Base-by-base conservation (phyloP, 768 basidiomycete genomes). In the Termitomyces eurrhizus region DNA sequence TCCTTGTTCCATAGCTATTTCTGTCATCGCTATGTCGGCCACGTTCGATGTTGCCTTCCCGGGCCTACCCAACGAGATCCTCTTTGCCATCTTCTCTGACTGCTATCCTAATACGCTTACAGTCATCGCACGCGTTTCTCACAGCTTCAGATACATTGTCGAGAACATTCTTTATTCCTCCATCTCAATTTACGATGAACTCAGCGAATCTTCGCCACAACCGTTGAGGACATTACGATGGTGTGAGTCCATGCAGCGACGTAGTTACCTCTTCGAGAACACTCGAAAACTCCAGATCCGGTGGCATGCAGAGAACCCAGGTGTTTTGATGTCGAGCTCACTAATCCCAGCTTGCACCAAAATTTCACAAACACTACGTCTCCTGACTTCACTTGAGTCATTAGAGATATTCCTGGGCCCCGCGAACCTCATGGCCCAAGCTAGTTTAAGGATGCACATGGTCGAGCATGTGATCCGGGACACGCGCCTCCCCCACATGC, bases 111-210 rank as follows among this genome's bases (percentile, higher is more conserved):
- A 70, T 33, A 68, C 70, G 7, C 80, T 87, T 59, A 71, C 75
- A 42, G 63, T 69, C 55, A 65, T 81, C 59, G 65, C 82, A 29
- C 71, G 75, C 59, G 79, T 82, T 56, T 85, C 80, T n/a, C 75
- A 68, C 50, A 72, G 71, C 12, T 79, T 78, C 68, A 78, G 76
- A 67, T 80, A 76, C 37, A 79, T 86, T 41, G 84, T 84, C 2
- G 86, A 87, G 69, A 81, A 82, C 58, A 67, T 83, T 24, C 80
- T 88, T 39, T 87, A 88, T 68, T 70, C 84, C 12, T 76, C 77
- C 55, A 74, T 86, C 61, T 64, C 65, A 62, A 77, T 88, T 62
- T 72, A 69, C 56, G 86, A 88, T 64, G 59, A 67, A 32, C 69
- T 87, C 54, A 75, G 78, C 6, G 71, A 73, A 51, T 64, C 76